Base-by-base conservation (phyloP, 768 basidiomycete genomes). In the Podaxis sp. region DNA sequence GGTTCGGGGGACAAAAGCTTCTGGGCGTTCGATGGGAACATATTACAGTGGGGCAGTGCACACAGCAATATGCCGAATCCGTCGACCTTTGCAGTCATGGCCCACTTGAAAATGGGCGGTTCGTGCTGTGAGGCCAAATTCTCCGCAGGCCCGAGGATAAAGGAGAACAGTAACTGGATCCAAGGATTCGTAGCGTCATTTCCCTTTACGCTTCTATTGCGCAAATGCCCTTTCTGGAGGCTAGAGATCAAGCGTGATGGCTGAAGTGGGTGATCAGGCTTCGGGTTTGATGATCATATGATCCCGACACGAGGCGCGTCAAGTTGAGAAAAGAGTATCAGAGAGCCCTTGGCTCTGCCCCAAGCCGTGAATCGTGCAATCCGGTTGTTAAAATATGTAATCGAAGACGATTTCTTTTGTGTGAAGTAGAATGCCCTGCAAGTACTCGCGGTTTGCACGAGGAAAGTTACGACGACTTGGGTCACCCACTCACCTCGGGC, bases 391-490 rank as follows among this genome's bases (percentile, higher is more conserved):
- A 24, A 57, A 40, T 57, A 63, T 63, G 61, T 57, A 63, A 63
- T 63, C 55, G 61, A 63, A 63, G 54, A 26, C 38, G 24, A 38
- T n/a, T 42, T 24, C 4, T 46, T 56, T 13, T 52, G 54, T 36
- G 54, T 24, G 46, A 57, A 63, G 26, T 48, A 48, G 55, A 39
- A 36, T 22, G 33, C 54, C 61, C 54, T 39, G 36, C 13, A 51
- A 26, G 33, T 55, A 39, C 61, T 63, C 61, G 54, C 61, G 61
- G 55, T 51, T 26, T 24, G 55, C 61, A 63, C 61, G 61, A 63
- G 61, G 61, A 56, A 48, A 30, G 36, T 52, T 57, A 51, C 46
- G 61, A 63, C 49, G 55, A 48, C 38, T 56, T 40, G 54, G 46
- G 30, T 63, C 42, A 13, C 26, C 38, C 13, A 38, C 52, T 17